Evolutionary conservation across 257 asterid genomes (phyloP).

Genomic region (Jacaranda copaia): DNA sequence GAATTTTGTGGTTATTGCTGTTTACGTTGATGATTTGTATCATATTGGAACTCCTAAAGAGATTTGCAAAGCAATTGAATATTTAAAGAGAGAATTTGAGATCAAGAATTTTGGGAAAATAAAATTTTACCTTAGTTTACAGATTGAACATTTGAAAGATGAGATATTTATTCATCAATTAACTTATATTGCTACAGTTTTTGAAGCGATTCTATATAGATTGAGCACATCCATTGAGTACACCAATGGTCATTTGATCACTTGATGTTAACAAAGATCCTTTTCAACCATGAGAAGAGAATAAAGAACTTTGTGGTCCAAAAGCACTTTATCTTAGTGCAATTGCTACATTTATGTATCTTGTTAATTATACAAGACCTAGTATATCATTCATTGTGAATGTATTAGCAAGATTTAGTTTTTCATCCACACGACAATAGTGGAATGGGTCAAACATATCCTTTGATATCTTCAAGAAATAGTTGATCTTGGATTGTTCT

Average conservation of each 20-base stretch:
- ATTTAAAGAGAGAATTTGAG: no score
- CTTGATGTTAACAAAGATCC: constrained; percentile 7
- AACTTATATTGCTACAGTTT: no score
- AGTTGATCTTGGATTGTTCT: no score
- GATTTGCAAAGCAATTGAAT: no score
- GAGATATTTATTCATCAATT: constrained; percentile 3
- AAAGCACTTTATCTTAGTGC: not conserved
- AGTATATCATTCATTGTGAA: not conserved
- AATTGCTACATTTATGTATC: not conserved
- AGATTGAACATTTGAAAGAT: not conserved
- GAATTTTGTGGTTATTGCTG: not conserved
- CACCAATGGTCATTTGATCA: not conserved
- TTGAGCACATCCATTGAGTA: not conserved
- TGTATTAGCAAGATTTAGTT: not conserved
- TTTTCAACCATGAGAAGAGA: not conserved
- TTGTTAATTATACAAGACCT: constrained; percentile 1
- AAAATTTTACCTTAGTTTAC: not conserved
- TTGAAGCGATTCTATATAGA: not conserved
- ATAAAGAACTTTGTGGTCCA: not conserved
- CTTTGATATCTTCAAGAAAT: no score
- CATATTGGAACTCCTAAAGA: no score
- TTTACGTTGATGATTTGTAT: no score
- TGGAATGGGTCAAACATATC: no score
- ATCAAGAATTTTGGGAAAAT: constrained; percentile 2
- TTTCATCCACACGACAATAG: not conserved